Base-by-base conservation (phyloP, 352 stramenopile genomes). In the Lagenidium sp. region DNA sequence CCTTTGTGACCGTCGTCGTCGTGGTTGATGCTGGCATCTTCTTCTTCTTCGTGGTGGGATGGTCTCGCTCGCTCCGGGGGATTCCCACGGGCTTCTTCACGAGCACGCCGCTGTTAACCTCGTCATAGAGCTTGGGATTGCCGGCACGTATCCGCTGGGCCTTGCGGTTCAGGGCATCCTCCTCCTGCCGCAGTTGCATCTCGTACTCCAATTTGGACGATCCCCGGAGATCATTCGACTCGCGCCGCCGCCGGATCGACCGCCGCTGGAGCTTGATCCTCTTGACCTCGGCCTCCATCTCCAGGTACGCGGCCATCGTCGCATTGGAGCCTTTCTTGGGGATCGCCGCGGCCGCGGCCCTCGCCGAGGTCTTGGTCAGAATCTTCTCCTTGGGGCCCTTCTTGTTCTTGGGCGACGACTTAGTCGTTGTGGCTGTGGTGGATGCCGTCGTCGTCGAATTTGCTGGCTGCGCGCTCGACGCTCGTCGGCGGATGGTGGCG, bases 151-250 rank as follows among this genome's bases (percentile, higher is more conserved):
- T 8, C 28, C 8, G 8, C 28, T 8, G 8, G 8, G 8, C 28
- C 28, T 32, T 32, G 28, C 28, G 8, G 28, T 32, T 15, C 28
- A 32, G 28, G 8, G 15, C 8, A 8, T 8, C 8, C 8, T 8
- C 28, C 28, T 32, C 28, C 8, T 8, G 8, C 28, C 49, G 21
- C 10, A 68, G 36, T 41, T 65, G 50, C 44, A 63, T 41, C 36
- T 62, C 47, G 32, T 68, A 68, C 26, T 62, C 59, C 13, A 53
- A 32, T 20, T 41, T 50, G n/a, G 50, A 48, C 22, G 44, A 37
- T 8, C 44, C 44, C 10, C 44, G 36, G 50, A 65, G 35, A 50
- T 65, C 26, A 21, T 39, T 46, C 19, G 60, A 51, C 2, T 49
- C 41, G 10, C 47, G 44, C 22, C 61, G 61, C 19, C 55, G 45